phyloP scores from a whole-genome alignment of 257 asterid genomes.

The Handroanthus guayacan region DNA sequence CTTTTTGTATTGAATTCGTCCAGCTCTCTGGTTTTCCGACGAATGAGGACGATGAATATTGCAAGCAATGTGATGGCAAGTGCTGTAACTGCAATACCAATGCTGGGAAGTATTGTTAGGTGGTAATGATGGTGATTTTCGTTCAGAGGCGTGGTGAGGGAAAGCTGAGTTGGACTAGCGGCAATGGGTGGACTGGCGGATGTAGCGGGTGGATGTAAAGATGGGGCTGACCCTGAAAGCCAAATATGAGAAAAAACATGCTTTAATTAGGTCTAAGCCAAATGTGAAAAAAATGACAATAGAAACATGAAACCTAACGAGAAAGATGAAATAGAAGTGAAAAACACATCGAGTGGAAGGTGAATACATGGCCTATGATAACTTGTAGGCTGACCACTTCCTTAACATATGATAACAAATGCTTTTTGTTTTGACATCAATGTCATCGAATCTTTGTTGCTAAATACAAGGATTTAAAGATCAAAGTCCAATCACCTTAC shows the following conservation, averaged over 20 bases:
- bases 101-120: slow-evolving; percentile 62
- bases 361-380: too few relatives aligned
- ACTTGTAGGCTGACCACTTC: too few relatives aligned
- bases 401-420: too few relatives aligned
- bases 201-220: slow-evolving; percentile 56
- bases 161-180: slow-evolving; percentile 67
- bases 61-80: slow-evolving; percentile 61
- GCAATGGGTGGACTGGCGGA: slow-evolving; percentile 68
- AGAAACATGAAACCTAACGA: neutral
- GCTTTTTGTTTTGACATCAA: too few relatives aligned
- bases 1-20: slow-evolving; percentile 53
- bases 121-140: slow-evolving; percentile 60
- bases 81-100: slow-evolving; percentile 73
- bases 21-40: slow-evolving; percentile 69
- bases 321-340: neutral
- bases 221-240: slow-evolving; percentile 52
- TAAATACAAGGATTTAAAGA: neutral
- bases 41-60: slow-evolving; percentile 65
- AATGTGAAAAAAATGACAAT: neutral
- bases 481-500: neutral
- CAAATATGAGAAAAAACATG: neutral
- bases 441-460: neutral
- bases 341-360: neutral
- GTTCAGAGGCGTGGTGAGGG: slow-evolving; percentile 46
- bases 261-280: neutral